Evolutionary conservation across 1,139 yeast genomes (phyloP), one percentile per base, ranked within the genome.

Genomic region (Yamadazyma trypodendri): DNA sequence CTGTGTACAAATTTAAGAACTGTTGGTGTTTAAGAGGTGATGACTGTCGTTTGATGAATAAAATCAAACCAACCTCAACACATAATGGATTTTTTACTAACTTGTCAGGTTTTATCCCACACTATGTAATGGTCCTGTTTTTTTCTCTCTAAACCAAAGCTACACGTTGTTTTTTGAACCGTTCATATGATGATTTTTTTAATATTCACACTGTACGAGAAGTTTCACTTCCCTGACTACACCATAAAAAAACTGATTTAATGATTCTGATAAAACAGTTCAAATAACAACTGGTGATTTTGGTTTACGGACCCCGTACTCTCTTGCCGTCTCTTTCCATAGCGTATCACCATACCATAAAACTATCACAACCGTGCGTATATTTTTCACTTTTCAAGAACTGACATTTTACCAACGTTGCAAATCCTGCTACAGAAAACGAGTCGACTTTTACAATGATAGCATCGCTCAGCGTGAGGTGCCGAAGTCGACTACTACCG

Each of bases 121-220:
- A 24, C 15, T 11, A 11, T 30, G 34, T 35, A 36, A 37, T 28
- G 24, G 12, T 23, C 12, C n/a, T 10, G 5, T 12, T 20, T 10
- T 20, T 20, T 10, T 20, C 9, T 10, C 23, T 6, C 20, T 20
- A 27, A 27, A 16, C 12, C 29, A 27, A 27, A 27, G 12, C 8
- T 16, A 12, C 14, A 7, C 9, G 29, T 27, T 27, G 29, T 27
- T 27, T 6, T 21, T 33, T 24, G 32, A 33, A 23, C 28, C 35
- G 44, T 48, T 54, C 52, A 45, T 38, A 62, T 76, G 81, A 75
- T 76, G 80, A 75, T 72, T 54, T 34, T 59, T 54, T 61, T 60
- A 56, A 67, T 75, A 76, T 76, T 76, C 81, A 76, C 81, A 76
- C 81, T 76, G 81, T 76, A 75, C 75, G 75, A 76, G 79, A 58